Evolutionary conservation across 2,329 filamentous ascomycete genomes (phyloP), one percentile per base, ranked within the genome.

Genomic region (Teratosphaeria gauchensis): DNA sequence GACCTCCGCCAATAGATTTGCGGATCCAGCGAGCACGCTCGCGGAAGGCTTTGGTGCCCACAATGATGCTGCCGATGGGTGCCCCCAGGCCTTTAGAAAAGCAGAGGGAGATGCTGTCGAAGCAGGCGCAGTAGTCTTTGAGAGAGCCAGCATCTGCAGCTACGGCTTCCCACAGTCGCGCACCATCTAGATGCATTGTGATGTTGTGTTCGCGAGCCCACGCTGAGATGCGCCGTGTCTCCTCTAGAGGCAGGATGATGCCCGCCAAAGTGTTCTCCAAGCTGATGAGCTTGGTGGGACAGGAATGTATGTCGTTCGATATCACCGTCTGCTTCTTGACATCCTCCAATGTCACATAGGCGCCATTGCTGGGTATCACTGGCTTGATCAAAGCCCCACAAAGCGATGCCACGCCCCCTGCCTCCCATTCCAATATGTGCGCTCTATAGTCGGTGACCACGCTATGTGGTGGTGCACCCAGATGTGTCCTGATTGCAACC

Each of bases 251-350:
- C 80, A 89, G 87, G 52, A 96, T 79, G 66, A 85, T 84, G 28
- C 91, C 91, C 58, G 84, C 83, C 55, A 95, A 80, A 1, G 92
- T 96, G 71, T 95, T 96, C 70, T 96, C 91, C 54, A 96, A 77
- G 62, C 83, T 86, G 64, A 96, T 89, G 55, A 96, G 82, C 52
- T 83, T 83, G 0, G 91, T 95, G 0, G 91, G 90, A 67, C 88
- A 91, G 33, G 80, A 78, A 71, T 95, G 90, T 21, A 94, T 82
- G 65, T 95, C 84, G 63, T 80, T 78, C 28, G 91, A 70, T 21
- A 91, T 72, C 0, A 87, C 79, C 4, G 82, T 83, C 62, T 88
- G 76, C 61, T 83, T 80, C 69, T 86, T 74, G 14, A 96, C 75
- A 66, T 96, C 92, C 66, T 89, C 86, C 9, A 92, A 78, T 0